phyloP scores from a whole-genome alignment of 2,329 filamentous ascomycete genomes.

The Ciborinia camelliae region DNA sequence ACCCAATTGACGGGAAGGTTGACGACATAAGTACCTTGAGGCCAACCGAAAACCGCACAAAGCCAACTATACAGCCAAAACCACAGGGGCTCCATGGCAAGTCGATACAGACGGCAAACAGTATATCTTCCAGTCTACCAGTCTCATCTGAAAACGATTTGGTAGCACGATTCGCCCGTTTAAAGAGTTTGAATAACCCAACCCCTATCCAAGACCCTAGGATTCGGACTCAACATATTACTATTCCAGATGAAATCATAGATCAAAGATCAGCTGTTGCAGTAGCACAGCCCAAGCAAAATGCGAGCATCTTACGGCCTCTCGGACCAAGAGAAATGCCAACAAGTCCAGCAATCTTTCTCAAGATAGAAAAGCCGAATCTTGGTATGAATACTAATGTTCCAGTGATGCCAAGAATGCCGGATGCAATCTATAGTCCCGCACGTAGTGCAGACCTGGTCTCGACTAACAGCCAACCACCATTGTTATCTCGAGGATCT shows the following conservation, averaged over 20 bases:
- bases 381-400: constrained; percentile 29
- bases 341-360: constrained; percentile 26
- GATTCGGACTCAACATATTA: constrained; percentile 49
- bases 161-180: constrained; percentile 54
- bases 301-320: constrained; percentile 22
- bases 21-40: not conserved
- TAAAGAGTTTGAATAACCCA: constrained; percentile 42
- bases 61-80: constrained; percentile 58
- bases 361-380: constrained; percentile 25
- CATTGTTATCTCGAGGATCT: constrained; percentile 30
- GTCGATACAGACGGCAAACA: constrained; percentile 44
- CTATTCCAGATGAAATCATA: constrained; percentile 37
- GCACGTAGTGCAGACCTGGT: constrained; percentile 32
- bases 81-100: constrained; percentile 64
- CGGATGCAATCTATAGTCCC: constrained; percentile 39
- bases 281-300: constrained; percentile 12
- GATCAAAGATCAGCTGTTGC: constrained; percentile 8
- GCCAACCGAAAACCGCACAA: constrained; percentile 15
- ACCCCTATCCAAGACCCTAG: constrained; percentile 50
- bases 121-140: constrained; percentile 30
- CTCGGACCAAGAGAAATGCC: constrained; percentile 36
- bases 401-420: constrained; percentile 36
- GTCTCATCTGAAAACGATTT: constrained; percentile 46
- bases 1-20: not conserved
- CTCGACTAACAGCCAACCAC: constrained; percentile 28